These are phyloP conservation scores for Claviceps spartinae DNA, from an alignment of 2,329 filamentous ascomycete species.

Conservation along the genomic window DNA sequence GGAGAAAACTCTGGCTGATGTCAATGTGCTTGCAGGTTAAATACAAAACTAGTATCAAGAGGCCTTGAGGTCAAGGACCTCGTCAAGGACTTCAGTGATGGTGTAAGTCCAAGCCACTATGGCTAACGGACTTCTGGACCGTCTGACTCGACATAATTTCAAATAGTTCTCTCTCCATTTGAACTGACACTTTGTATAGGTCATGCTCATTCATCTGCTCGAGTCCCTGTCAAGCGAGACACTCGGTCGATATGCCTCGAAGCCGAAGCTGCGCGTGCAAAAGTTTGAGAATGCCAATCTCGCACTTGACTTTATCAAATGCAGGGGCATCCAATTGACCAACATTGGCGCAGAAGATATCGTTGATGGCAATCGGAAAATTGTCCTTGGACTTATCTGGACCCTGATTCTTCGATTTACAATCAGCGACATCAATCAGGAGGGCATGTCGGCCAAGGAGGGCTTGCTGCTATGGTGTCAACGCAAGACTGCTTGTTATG, in stretches of 20 bases:
- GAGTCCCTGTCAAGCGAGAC: slow-evolving; percentile 93
- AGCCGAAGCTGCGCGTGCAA: slow-evolving; percentile 91
- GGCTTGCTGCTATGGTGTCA: slow-evolving; percentile 94
- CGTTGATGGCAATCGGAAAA: slow-evolving; percentile 94
- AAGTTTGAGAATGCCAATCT: slow-evolving; percentile 97
- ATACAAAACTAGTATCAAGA: slow-evolving; percentile 78
- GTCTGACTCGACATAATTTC: too few relatives aligned
- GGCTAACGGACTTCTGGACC: slow-evolving; percentile 1
- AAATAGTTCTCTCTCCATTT: too few relatives aligned
- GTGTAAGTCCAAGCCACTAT: slow-evolving; percentile 46
- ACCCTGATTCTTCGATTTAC: slow-evolving; percentile 95
- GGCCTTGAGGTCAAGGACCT: slow-evolving; percentile 74
- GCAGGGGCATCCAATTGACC: slow-evolving; percentile 85
- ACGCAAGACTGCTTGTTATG: slow-evolving; percentile 95
- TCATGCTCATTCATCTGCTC: slow-evolving; percentile 90
- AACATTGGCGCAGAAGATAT: slow-evolving; percentile 98
- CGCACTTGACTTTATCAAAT: slow-evolving; percentile 84
- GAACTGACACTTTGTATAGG: slow-evolving; percentile 33
- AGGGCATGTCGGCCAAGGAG: slow-evolving; percentile 95
- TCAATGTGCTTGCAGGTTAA: slow-evolving; percentile 50
- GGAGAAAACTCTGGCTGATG: slow-evolving; percentile 4
- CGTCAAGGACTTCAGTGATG: slow-evolving; percentile 81
- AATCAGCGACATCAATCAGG: slow-evolving; percentile 96
- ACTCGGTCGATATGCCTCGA: slow-evolving; percentile 89
- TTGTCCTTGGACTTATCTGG: slow-evolving; percentile 95